phyloP scores from a whole-genome alignment of 1,284 basidiomycete species.

The Ustilago bromivora region DNA sequence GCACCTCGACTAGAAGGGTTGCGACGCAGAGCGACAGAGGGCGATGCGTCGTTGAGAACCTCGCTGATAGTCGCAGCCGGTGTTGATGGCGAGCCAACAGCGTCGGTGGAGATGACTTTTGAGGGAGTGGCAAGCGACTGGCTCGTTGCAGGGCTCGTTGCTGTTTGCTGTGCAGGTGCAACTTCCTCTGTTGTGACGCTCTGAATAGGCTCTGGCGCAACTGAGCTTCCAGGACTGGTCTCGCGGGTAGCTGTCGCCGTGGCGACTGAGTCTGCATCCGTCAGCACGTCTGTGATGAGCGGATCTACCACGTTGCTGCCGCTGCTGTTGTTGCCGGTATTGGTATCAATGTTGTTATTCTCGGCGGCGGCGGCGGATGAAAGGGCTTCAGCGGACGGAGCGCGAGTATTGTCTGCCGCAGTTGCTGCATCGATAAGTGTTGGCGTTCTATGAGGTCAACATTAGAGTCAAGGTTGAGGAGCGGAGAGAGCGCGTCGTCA shows the following conservation, averaged over 20 bases:
- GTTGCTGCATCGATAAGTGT: constrained; percentile 25
- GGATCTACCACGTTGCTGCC: constrained; percentile 26
- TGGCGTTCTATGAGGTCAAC: constrained; percentile 7
- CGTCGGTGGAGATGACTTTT: background rate
- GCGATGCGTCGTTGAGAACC: constrained; percentile 9
- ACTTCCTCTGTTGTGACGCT: background rate
- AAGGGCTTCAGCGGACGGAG: background rate
- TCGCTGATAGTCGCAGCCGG: constrained; percentile 4
- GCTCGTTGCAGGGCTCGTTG: constrained; percentile 2
- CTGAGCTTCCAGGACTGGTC: constrained; percentile 27
- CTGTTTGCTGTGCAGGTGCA: background rate
- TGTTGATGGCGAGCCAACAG: constrained; percentile 3
- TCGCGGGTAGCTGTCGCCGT: constrained; percentile 44
- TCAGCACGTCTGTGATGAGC: constrained; percentile 34
- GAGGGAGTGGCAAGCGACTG: constrained; percentile 1
- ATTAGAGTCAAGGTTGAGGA: background rate
- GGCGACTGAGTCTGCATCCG: constrained; percentile 38
- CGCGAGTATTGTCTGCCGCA: background rate
- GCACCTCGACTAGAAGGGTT: constrained; percentile 38
- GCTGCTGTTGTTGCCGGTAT: background rate
- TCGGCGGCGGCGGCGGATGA: background rate
- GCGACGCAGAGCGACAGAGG: constrained; percentile 26
- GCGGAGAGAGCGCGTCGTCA: constrained; percentile 4
- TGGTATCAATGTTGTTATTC: background rate
- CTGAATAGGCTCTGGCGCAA: constrained; percentile 4